Conservation (phyloP, 305 asterid species). For the Solanum chacoense region DNA sequence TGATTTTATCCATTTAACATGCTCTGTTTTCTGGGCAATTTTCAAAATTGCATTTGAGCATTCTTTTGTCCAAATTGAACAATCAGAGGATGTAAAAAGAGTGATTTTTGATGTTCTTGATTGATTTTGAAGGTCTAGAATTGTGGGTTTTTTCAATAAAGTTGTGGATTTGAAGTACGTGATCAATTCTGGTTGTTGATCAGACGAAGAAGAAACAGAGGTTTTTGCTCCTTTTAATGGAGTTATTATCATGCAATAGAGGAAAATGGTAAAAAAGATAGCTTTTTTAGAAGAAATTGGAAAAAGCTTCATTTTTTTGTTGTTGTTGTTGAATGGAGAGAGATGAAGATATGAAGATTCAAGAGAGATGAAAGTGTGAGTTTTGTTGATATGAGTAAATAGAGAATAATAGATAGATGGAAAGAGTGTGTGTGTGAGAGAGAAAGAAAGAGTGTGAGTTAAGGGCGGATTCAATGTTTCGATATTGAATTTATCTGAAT, state of each 20-base stretch:
- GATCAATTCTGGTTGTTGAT: neutral
- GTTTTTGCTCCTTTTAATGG: neutral
- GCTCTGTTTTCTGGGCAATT: slow-evolving; percentile 29
- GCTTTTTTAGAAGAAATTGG: neutral
- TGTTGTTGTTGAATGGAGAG: neutral
- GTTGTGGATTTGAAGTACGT: neutral
- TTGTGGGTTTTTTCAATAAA: neutral
- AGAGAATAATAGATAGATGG: neutral
- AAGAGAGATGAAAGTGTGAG: neutral
- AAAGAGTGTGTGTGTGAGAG: neutral
- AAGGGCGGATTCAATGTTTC: neutral
- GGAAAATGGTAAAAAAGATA: neutral
- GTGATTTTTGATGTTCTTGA: neutral
- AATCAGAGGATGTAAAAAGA: slow-evolving; percentile 5
- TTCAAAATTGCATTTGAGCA: slow-evolving; percentile 40
- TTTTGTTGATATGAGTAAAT: neutral
- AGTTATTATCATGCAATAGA: neutral
- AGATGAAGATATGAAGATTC: neutral
- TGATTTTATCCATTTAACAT: slow-evolving; percentile 46
- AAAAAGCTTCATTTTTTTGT: neutral
- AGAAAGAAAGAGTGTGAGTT: neutral
- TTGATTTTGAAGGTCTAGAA: neutral
- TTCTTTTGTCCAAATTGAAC: slow-evolving; percentile 31
- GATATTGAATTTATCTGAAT: neutral
- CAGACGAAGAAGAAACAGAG: neutral